Evolutionary conservation across 2,329 filamentous ascomycete genomes (phyloP).

Genomic region (Pseudonectria foliicola): DNA sequence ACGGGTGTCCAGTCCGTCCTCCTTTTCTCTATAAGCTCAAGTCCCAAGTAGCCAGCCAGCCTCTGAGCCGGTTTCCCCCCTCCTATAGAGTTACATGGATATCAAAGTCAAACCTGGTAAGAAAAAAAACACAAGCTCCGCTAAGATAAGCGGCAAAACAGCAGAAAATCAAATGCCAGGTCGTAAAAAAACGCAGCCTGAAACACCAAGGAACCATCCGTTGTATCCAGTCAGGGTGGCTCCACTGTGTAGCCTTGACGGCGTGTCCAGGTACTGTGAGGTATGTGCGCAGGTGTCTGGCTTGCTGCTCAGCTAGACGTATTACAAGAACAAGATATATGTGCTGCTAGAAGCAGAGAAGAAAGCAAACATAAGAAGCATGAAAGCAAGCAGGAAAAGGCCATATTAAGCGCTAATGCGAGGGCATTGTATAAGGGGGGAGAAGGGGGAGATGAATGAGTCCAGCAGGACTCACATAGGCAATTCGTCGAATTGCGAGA

Average conservation of each 20-base stretch:
- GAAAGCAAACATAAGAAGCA: neutral
- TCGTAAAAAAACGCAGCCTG: conserved; percentile 6
- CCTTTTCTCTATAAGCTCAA: conserved; percentile 22
- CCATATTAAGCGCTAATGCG: neutral
- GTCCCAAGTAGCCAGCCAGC: conserved; percentile 6
- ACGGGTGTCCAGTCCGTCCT: conserved; percentile 10
- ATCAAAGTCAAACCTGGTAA: conserved; percentile 10
- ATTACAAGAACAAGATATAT: conserved; percentile 18
- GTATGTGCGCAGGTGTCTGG: conserved; percentile 15
- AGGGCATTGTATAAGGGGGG: no score
- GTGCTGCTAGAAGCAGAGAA: conserved; percentile 12
- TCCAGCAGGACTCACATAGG: conserved; percentile 21
- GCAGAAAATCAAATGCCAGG: conserved; percentile 2
- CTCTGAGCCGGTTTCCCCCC: conserved; percentile 1
- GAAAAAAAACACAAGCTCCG: conserved; percentile 9
- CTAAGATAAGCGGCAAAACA: conserved; percentile 7
- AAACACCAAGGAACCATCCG: conserved; percentile 6
- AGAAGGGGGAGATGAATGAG: conserved; percentile 6
- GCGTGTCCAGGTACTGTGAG: conserved; percentile 10
- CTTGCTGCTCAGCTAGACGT: conserved; percentile 9
- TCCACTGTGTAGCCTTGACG: conserved; percentile 10
- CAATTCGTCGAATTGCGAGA: conserved; percentile 36
- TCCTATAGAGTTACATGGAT: conserved; percentile 20
- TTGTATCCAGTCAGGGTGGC: conserved; percentile 17
- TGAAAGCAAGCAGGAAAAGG: neutral